Evolutionary conservation across 768 basidiomycete species (phyloP), one percentile per base, ranked within the genome.

Genomic region (Grammothele lineata): DNA sequence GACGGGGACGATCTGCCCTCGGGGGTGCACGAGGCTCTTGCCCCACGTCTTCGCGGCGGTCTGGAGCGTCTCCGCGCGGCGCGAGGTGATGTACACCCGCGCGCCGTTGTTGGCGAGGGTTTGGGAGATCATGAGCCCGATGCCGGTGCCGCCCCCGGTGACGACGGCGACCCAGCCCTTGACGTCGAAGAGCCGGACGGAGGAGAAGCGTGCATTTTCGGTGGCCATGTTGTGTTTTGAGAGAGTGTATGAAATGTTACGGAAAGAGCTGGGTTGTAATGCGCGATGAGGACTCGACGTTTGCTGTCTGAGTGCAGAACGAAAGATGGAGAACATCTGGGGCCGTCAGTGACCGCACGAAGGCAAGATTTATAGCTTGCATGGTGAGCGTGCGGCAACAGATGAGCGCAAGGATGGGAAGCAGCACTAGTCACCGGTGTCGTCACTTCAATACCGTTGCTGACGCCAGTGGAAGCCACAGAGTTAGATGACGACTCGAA

Each of bases 51-150:
- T 45, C 5, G 55, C 55, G 27, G 61, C 59, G 23, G 57, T 58
- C 40, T 67, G 45, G 9, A 71, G 61, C 12, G 58, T 65, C 0
- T 69, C 64, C 33, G 49, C 50, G 33, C 70, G 64, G 6, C 70
- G 62, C 5, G 63, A 60, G 11, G 64, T 63, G 47, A 74, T 69
- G 57, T 73, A 74, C 7, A 72, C 71, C 11, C 58, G 59, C 4
- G 72, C 72, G 19, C 71, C 70, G 55, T 71, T 70, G 54, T 63
- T 65, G 9, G 72, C 70, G 39, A 71, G 66, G 2, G 64, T 65
- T 44, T 69, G 64, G 1, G 70, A 63, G 32, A 72, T 73, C 71
- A 73, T 68, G 21, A 69, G 63, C n/a, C 67, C 69, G 32, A 74
- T 66, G n/a, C 72, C 71, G 1, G 63, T 65, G 34, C 62, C 57